Percentiles rank a stretch among this genome's conserved stretches.
These are phyloP conservation scores for Leccinum truebloodii DNA, from an alignment of 768 basidiomycete species.

Conservation along the genomic window DNA sequence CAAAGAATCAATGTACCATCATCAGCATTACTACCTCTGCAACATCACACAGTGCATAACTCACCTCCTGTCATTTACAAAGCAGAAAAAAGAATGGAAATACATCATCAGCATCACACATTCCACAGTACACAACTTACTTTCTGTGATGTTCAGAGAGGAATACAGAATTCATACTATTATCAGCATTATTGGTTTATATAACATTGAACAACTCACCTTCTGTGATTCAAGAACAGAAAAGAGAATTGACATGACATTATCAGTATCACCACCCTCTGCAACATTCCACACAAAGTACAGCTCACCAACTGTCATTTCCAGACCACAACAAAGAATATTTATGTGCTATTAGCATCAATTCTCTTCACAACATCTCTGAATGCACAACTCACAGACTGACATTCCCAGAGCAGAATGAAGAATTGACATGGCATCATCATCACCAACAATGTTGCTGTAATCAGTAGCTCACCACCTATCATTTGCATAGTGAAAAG, in stretches of 20 bases:
- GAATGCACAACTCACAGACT: not conserved
- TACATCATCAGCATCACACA: no score
- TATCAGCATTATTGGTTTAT: no score
- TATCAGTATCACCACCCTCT: no score
- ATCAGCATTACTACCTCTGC: not conserved
- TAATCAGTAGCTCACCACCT: not conserved
- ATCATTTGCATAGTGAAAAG: not conserved
- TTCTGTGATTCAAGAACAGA: no score
- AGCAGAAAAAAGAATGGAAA: no score
- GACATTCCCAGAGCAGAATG: not conserved
- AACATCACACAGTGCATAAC: not conserved
- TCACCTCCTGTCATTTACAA: no score
- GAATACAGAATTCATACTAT: no score
- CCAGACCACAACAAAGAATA: not conserved
- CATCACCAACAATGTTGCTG: not conserved
- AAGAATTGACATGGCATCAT: not conserved
- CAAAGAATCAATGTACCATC: no score
- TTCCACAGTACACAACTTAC: no score
- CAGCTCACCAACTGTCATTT: not conserved
- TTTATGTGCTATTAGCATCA: not conserved
- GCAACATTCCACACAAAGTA: not conserved
- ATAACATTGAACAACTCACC: no score
- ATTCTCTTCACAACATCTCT: not conserved
- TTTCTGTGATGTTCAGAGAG: no score
- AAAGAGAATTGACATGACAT: no score